Evolutionary conservation across 2,329 filamentous ascomycete species (phyloP).

Genomic region (Fusarium cyanostomum): DNA sequence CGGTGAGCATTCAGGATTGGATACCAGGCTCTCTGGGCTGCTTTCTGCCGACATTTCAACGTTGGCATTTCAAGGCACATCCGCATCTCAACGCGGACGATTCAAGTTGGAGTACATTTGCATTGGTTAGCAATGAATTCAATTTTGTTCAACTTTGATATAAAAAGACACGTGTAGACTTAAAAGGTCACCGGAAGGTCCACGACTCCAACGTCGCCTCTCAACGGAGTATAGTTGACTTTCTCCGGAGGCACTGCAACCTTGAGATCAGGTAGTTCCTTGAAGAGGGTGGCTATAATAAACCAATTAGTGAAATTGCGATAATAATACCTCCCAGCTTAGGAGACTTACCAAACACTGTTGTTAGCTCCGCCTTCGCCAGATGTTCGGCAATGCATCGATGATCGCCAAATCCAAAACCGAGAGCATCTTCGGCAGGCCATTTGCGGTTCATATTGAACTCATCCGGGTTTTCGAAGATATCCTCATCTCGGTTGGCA

Average conservation of each 20-base stretch:
- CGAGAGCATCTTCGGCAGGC: slow-evolving; percentile 49
- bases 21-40: too few species aligned
- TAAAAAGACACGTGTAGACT: neutral
- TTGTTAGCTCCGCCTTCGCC: slow-evolving; percentile 39
- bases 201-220: slow-evolving; percentile 16
- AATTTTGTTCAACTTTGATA: too few species aligned
- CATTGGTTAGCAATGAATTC: too few species aligned
- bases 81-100: too few species aligned
- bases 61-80: too few species aligned
- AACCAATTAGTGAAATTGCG: accelerated
- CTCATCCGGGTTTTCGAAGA: slow-evolving; percentile 52
- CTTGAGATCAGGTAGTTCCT: slow-evolving; percentile 11
- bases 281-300: slow-evolving; percentile 4
- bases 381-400: slow-evolving; percentile 58
- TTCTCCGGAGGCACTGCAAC: slow-evolving; percentile 11
- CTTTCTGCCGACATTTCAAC: too few species aligned
- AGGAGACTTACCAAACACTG: slow-evolving; percentile 12
- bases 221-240: slow-evolving; percentile 23
- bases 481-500: slow-evolving; percentile 58
- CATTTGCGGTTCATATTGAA: slow-evolving; percentile 55
- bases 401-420: slow-evolving; percentile 58
- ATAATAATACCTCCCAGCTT: accelerated
- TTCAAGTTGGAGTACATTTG: too few species aligned
- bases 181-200: slow-evolving; percentile 18
- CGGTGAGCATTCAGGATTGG: too few species aligned